Evolutionary conservation across 2,329 filamentous ascomycete species (phyloP).

Genomic region (Plectosphaerella plurivora): DNA sequence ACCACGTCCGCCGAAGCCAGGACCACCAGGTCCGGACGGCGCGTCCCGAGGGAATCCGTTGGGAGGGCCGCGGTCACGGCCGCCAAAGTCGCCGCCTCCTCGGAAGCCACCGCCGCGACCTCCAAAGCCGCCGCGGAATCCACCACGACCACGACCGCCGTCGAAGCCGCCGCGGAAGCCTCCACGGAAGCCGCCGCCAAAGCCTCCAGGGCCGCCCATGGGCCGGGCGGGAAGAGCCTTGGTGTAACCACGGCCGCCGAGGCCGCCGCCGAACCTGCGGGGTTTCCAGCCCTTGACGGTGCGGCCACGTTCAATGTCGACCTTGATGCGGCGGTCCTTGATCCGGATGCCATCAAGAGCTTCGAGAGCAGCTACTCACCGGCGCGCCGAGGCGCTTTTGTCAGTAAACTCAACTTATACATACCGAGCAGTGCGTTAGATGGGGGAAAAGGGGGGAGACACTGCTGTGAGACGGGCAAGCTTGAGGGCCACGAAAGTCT

Average conservation of each 20-base stretch:
- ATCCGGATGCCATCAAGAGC: constrained; percentile 82
- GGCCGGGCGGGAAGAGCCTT: constrained; percentile 72
- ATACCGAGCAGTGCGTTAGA: constrained; percentile 23
- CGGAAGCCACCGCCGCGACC: constrained; percentile 42
- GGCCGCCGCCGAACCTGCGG: constrained; percentile 82
- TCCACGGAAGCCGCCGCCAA: constrained; percentile 47
- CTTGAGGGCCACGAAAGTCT: constrained; percentile 51
- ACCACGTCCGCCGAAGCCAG: constrained; percentile 44
- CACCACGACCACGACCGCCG: constrained; percentile 26
- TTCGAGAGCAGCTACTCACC: constrained; percentile 80
- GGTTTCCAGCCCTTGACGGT: constrained; percentile 94
- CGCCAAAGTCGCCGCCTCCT: constrained; percentile 40
- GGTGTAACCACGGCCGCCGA: constrained; percentile 90
- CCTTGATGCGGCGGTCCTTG: constrained; percentile 85
- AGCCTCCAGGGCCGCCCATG: constrained; percentile 57
- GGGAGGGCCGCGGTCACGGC: constrained; percentile 34
- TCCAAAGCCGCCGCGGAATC: constrained; percentile 44
- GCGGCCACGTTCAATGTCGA: constrained; percentile 93
- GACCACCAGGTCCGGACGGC: constrained; percentile 59
- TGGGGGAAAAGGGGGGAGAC: not conserved
- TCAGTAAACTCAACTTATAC: constrained; percentile 61
- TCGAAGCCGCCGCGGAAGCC: constrained; percentile 36
- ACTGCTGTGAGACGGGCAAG: constrained; percentile 45
- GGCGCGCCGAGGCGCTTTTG: constrained; percentile 57
- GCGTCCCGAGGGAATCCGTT: constrained; percentile 53